Evolutionary conservation across 371 early-diverging fungal species (phyloP).

Genomic region (Neoconidiobolus thromboides): DNA sequence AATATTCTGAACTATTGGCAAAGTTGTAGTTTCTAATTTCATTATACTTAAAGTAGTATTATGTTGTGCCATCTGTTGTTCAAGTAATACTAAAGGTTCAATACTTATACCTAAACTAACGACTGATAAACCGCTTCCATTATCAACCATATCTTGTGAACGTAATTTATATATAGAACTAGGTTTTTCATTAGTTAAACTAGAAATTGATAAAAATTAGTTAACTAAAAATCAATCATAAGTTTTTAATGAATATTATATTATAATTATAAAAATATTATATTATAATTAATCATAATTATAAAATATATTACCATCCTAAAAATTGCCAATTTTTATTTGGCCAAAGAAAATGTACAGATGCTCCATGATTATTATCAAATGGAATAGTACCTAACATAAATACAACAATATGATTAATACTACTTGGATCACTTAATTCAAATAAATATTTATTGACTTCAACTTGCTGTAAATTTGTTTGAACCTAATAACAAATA

Average conservation of each 20-base stretch:
- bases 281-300: not conserved
- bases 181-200: constrained; percentile 70
- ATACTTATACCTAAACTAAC: constrained; percentile 81
- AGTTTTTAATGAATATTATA: constrained; percentile 3
- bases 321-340: constrained; percentile 68
- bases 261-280: constrained; percentile 4
- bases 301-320: constrained; percentile 31
- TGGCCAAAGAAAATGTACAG: constrained; percentile 80
- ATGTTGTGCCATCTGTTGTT: constrained; percentile 24
- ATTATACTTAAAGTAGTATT: not conserved
- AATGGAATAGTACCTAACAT: constrained; percentile 68
- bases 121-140: constrained; percentile 14
- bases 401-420: constrained; percentile 88
- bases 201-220: constrained; percentile 7
- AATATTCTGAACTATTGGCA: constrained; percentile 18
- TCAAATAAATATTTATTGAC: constrained; percentile 63
- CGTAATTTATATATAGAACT: constrained; percentile 55
- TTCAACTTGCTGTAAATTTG: constrained; percentile 72
- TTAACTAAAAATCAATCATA: constrained; percentile 5
- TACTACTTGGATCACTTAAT: constrained; percentile 49
- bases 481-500: constrained; percentile 44
- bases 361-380: constrained; percentile 63
- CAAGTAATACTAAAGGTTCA: constrained; percentile 52
- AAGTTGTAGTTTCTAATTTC: constrained; percentile 8
- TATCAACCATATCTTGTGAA: constrained; percentile 15